Conservation (phyloP, 805 yeast species). For the Ogataea zsoltii region DNA sequence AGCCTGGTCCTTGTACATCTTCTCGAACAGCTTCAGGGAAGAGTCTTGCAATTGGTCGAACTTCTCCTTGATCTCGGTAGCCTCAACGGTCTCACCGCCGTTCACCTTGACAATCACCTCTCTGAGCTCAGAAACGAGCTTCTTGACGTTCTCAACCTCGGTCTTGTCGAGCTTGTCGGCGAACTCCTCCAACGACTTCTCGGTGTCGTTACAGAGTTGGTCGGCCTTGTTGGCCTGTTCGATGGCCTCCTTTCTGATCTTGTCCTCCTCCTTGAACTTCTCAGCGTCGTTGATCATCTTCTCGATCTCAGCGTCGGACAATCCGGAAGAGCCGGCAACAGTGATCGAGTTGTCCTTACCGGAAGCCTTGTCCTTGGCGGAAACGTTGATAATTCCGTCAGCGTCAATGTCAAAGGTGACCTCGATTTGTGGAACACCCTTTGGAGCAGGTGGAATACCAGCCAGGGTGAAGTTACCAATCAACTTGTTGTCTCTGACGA, state of each 20-base stretch:
- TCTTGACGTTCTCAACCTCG: constrained; percentile 50
- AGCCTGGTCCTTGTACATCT: constrained; percentile 50
- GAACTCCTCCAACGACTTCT: constrained; percentile 77
- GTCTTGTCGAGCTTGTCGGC: constrained; percentile 56
- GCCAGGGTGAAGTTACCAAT: constrained; percentile 95
- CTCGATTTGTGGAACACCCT: constrained; percentile 93
- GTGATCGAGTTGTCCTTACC: constrained; percentile 76
- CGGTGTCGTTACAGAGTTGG: constrained; percentile 82
- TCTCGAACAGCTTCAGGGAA: constrained; percentile 75
- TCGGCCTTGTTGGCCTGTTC: constrained; percentile 80
- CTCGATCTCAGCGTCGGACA: constrained; percentile 67
- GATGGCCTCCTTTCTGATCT: constrained; percentile 55
- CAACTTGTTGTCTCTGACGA: constrained; percentile 95
- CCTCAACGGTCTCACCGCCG: constrained; percentile 51
- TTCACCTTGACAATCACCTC: constrained; percentile 63
- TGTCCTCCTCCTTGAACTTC: constrained; percentile 60
- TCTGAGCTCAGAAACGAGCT: constrained; percentile 58
- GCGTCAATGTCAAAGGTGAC: constrained; percentile 96
- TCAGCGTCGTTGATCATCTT: constrained; percentile 67
- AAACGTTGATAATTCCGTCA: constrained; percentile 84
- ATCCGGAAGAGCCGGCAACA: constrained; percentile 68
- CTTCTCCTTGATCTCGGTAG: constrained; percentile 63
- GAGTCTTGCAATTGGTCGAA: constrained; percentile 75
- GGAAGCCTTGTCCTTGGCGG: constrained; percentile 78
- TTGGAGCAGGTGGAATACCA: constrained; percentile 94